Conservation (phyloP, 768 basidiomycete species). For the Suillus subluteus region DNA sequence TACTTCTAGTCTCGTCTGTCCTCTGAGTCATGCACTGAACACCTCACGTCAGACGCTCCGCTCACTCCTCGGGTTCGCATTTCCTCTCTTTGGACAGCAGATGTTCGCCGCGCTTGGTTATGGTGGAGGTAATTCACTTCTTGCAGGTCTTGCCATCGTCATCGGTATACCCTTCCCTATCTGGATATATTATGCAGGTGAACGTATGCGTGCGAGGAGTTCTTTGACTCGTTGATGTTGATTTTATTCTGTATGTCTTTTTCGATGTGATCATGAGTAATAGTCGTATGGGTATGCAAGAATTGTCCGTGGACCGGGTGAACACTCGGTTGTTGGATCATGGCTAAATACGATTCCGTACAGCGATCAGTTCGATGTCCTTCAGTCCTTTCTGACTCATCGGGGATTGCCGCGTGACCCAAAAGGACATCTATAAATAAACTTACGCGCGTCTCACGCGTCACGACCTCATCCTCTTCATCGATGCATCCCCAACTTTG, state of each 20-base stretch:
- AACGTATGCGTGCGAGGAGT: neutral
- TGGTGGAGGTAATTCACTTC: neutral
- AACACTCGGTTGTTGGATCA: neutral
- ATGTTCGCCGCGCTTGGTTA: neutral
- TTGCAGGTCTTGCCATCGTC: neutral
- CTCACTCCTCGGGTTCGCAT: neutral
- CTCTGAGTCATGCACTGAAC: neutral
- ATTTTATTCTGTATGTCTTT: no score
- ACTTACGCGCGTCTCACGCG: no score
- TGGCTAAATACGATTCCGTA: neutral
- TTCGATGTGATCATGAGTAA: neutral
- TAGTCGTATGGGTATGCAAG: neutral
- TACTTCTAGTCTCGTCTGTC: neutral
- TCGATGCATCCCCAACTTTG: no score
- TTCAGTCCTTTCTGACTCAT: no score
- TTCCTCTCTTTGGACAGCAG: neutral
- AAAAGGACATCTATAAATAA: no score
- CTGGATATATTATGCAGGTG: neutral
- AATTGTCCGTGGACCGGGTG: neutral
- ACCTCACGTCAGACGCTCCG: neutral
- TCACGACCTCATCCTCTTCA: no score
- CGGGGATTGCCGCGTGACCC: no score
- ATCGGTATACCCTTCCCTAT: neutral
- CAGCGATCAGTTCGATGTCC: no score
- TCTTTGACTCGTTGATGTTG: neutral